Evolutionary conservation across 768 basidiomycete species (phyloP).

Genomic region (Boletus pseudopeckii): DNA sequence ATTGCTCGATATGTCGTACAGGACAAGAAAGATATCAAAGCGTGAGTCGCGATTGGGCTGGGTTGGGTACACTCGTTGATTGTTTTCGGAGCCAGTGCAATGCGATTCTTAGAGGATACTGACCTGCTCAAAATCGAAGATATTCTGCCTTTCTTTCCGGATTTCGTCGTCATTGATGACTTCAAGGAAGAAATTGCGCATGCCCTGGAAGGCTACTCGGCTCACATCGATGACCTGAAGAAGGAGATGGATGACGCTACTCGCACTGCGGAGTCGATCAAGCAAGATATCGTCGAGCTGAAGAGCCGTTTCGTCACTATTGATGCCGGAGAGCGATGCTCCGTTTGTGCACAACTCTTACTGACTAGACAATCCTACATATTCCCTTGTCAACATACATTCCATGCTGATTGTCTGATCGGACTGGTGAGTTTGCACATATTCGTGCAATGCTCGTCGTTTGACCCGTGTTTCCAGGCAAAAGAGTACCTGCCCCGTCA

Average conservation of each 20-base stretch:
- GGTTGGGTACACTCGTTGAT: not conserved
- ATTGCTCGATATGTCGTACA: slow-evolving; percentile 98
- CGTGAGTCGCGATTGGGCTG: slow-evolving; percentile 52
- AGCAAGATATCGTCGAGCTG: slow-evolving; percentile 81
- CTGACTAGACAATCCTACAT: slow-evolving; percentile 94
- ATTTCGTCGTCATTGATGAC: slow-evolving; percentile 98
- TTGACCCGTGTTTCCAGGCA: slow-evolving; percentile 49
- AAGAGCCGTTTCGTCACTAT: slow-evolving; percentile 90
- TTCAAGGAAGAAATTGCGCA: slow-evolving; percentile 99
- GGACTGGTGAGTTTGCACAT: slow-evolving; percentile 63
- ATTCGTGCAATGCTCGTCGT: not conserved
- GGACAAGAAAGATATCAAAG: slow-evolving; percentile 96
- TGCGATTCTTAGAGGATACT: slow-evolving; percentile 94
- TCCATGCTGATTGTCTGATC: slow-evolving; percentile 97
- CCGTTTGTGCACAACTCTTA: slow-evolving; percentile 70
- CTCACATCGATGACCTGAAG: slow-evolving; percentile 86
- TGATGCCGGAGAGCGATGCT: slow-evolving; percentile 83
- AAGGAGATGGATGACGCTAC: slow-evolving; percentile 97
- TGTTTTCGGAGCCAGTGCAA: slow-evolving; percentile 59
- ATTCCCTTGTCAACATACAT: slow-evolving; percentile 96
- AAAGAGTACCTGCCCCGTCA: slow-evolving; percentile 87
- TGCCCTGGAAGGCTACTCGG: slow-evolving; percentile 90
- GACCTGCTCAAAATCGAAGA: slow-evolving; percentile 97
- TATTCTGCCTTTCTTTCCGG: slow-evolving; percentile 98
- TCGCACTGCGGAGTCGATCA: slow-evolving; percentile 87